These are phyloP conservation scores for Alnus glutinosa DNA, from an alignment of 306 rosid genomes.

Conservation along the genomic window DNA sequence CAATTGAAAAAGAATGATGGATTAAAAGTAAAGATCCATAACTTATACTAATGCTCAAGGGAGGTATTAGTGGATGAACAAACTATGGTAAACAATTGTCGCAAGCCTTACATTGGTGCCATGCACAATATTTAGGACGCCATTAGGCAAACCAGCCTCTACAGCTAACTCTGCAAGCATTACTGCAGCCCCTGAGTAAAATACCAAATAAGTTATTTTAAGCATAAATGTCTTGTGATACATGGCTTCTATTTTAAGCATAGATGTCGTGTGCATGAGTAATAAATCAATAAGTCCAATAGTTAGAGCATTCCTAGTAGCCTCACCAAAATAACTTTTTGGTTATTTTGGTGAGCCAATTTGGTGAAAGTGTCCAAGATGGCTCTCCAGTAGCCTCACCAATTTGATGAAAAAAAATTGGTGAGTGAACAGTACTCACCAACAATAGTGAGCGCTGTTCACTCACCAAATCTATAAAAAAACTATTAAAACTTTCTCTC, in stretches of 20 bases:
- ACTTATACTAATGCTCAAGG: not conserved
- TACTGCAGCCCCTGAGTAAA: conserved; percentile 63
- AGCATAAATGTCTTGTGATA: not conserved
- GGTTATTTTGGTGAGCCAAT: too few relatives aligned
- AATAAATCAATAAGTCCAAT: not conserved
- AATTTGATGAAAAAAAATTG: too few relatives aligned
- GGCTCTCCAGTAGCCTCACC: too few relatives aligned
- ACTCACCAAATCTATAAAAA: too few relatives aligned
- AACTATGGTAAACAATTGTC: not conserved
- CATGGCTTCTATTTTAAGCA: not conserved
- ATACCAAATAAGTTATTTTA: not conserved
- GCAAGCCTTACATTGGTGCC: conserved; percentile 57
- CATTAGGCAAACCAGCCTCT: conserved; percentile 80
- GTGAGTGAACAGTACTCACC: too few relatives aligned
- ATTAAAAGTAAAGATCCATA: conserved; percentile 2
- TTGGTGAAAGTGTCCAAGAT: too few relatives aligned
- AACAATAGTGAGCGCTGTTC: too few relatives aligned
- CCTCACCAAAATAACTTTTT: too few relatives aligned
- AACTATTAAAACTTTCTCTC: too few relatives aligned
- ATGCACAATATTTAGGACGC: conserved; percentile 74
- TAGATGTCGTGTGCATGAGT: not conserved
- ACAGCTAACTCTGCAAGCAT: conserved; percentile 73
- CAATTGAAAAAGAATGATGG: not conserved
- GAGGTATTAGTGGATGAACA: not conserved
- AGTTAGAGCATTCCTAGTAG: too few relatives aligned